These are phyloP conservation scores for Tetragonia tetragonoides DNA, from an alignment of 148 eudicot species.

Conservation along the genomic window DNA sequence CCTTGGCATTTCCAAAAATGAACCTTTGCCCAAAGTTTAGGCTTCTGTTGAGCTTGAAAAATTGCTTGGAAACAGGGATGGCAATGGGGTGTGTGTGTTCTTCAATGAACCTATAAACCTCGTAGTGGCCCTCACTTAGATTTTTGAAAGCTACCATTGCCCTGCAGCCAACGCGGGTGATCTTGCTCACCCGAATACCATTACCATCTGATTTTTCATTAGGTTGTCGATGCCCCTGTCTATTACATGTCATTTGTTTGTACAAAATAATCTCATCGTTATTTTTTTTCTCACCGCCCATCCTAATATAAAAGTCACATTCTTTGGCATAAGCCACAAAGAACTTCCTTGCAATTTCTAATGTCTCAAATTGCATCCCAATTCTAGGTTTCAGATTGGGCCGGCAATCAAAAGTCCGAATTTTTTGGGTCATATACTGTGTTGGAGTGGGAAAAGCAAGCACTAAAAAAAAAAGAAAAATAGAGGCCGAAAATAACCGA, in stretches of 20 bases:
- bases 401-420: too few relatives aligned
- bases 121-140: not conserved
- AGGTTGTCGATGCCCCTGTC: too few relatives aligned
- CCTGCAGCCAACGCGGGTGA: not conserved
- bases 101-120: not conserved
- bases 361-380: not conserved
- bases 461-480: too few relatives aligned
- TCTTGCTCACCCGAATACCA: not conserved
- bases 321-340: not conserved
- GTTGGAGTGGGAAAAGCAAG: too few relatives aligned
- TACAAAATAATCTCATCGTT: not conserved
- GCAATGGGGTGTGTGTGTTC: not conserved
- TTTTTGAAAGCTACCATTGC: not conserved
- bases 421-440: too few relatives aligned
- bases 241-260: too few relatives aligned
- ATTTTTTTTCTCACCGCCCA: not conserved
- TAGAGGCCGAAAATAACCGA: too few relatives aligned
- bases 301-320: not conserved
- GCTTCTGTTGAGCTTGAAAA: not conserved
- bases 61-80: too few relatives aligned
- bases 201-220: too few relatives aligned
- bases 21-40: not conserved
- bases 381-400: not conserved
- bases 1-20: not conserved
- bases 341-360: not conserved